Base-by-base conservation (phyloP, 2,329 filamentous ascomycete genomes). In the Hypoxylon sp. region DNA sequence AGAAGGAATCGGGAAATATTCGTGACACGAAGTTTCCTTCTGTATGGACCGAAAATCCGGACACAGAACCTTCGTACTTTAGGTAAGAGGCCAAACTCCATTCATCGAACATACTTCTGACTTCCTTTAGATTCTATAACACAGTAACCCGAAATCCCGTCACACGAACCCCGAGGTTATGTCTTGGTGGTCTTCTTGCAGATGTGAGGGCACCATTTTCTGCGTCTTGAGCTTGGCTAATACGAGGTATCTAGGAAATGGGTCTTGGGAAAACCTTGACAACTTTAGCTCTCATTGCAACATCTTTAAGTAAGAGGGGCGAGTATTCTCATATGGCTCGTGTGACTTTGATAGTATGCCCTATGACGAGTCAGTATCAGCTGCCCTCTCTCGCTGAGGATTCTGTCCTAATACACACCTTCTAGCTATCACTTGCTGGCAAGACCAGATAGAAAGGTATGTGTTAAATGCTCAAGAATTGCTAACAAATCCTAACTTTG, bases 191-290 rank as follows among this genome's bases (percentile, higher is more conserved):
- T 14, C 65, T 68, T 33, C 65, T 68, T 48, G 65, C 65, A 8
- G 65, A 68, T 33, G 65, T 68, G 13, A 65, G 65, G 5, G 19
- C 6, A 10, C 3, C n/a, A 35, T 8, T 29, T 42, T 8, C 19
- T 2, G 14, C 11, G 35, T 46, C 17, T 35, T 6, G 37, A 55
- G 22, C 13, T 48, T 46, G 3, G 31, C 59, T 64, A 11, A 67
- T 14, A 31, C 6, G 8, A 14, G 8, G 5, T 9, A 24, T 13
- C 10, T 19, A 68, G 65, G 65, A 68, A 8, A 68, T 68, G 65
- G 65, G 65, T 10, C 65, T 68, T 35, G 65, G 65, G 1, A 68
- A 68, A 42, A 68, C 65, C 5, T 39, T 65, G 19, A 65, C 61
- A 3, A 48, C 61, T 4, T 35, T 68, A 22, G 61, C 65, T 17